A percentile compares a stretch with the other conserved stretches of the same genome.
phyloP scores from a whole-genome alignment of 2,329 filamentous ascomycete species.

The Pyricularia pennisetigena region DNA sequence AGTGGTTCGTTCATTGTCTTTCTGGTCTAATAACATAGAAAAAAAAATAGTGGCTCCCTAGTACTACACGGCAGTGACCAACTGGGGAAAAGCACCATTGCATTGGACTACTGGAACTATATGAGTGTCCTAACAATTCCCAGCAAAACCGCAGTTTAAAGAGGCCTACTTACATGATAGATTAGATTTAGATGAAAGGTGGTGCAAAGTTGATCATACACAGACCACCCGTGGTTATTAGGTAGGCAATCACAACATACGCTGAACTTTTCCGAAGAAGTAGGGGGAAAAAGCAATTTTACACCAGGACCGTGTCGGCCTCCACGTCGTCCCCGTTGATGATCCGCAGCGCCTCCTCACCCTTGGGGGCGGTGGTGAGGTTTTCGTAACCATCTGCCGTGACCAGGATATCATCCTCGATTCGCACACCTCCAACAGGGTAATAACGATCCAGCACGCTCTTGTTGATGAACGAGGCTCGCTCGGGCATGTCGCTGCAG shows the following conservation, averaged over 20 bases:
- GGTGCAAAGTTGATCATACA: not conserved
- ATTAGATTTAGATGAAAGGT: not conserved
- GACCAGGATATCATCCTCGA: conserved; percentile 84
- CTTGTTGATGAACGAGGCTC: conserved; percentile 55
- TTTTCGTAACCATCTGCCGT: conserved; percentile 74
- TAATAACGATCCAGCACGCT: conserved; percentile 60
- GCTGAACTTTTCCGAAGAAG: not conserved
- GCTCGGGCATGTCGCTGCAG: conserved; percentile 47
- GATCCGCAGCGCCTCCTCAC: conserved; percentile 56
- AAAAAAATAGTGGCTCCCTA: no score
- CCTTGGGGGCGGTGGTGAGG: conserved; percentile 70
- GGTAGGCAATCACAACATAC: not conserved
- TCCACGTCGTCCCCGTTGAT: conserved; percentile 29
- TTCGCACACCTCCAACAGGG: conserved; percentile 76
- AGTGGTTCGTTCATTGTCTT: not conserved
- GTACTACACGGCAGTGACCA: not conserved
- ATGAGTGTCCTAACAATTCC: not conserved
- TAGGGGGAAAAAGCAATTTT: not conserved
- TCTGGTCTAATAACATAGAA: no score
- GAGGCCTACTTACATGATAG: not conserved
- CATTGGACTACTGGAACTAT: not conserved
- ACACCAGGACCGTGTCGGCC: not conserved
- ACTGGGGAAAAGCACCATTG: not conserved
- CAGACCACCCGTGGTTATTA: not conserved
- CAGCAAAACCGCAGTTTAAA: not conserved